Base-by-base conservation (phyloP, 179 eudicot species). In the Patellifolia procumbens region DNA sequence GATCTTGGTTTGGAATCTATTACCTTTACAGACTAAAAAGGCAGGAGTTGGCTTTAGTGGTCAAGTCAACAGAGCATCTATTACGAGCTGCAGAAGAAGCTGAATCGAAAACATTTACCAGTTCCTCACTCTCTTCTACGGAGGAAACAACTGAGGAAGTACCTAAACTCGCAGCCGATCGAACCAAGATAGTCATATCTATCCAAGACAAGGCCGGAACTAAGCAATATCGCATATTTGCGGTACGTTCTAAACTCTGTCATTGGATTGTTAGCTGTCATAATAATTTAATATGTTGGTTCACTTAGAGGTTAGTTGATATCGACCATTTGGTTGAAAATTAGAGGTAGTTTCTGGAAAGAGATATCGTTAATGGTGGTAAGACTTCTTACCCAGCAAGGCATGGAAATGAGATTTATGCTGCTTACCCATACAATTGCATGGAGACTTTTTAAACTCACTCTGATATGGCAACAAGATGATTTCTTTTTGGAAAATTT, bases 151-250 rank as follows among this genome's bases (percentile, higher is more conserved):
- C 72, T 39, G 76, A 83, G 81, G 79, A 77, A 85, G 58, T 78
- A 16, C 28, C 72, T 24, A 79, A 85, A 71, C 87, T 87, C 70
- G 37, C 82, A 42, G 29, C 52, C 63, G 91, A 83, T 22, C 85
- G 95, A 78, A 79, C 89, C 48, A 92, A 90, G 80, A 78, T 92
- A 66, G 85, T 89, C 53, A 85, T 92, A 64, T 86, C 92, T 26
- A 85, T 92, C 65, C 97, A 90, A 81, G 90, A 88, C 78, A 90
- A 88, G 81, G 84, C 86, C 34, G 97, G 76, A 79, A 68, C 66
- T 35, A 89, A 86, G 83, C 93, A 84, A 63, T 85, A 82, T 75
- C 90, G 91, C 0, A 81, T 89, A 15, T 90, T 78, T 84, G 85
- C 69, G 83, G 97, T 89, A 82, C 58, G 56, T 78, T 78, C 51